A percentile compares a stretch with the other conserved stretches of the same genome.
phyloP scores from a whole-genome alignment of 2,329 filamentous ascomycete species.

The Aspergillus quadrilineatus region DNA sequence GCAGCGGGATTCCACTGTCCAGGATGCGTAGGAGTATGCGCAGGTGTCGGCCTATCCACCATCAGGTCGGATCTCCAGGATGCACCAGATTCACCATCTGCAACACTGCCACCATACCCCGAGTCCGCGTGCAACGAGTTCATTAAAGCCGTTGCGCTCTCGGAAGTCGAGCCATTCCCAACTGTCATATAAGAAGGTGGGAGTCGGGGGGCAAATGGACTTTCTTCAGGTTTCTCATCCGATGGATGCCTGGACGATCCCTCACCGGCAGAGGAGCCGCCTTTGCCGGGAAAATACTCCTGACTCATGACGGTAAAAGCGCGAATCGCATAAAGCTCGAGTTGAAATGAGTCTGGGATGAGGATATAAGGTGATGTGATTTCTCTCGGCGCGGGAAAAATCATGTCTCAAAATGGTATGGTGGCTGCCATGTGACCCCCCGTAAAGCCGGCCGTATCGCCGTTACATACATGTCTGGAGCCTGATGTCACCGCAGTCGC shows the following conservation, averaged over 20 bases:
- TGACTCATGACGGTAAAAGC: conserved; percentile 40
- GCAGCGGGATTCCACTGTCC: conserved; percentile 51
- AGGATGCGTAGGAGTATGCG: conserved; percentile 52
- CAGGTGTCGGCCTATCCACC: conserved; percentile 58
- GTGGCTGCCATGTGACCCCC: conserved; percentile 17
- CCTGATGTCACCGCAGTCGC: conserved; percentile 25
- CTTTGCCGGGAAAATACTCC: conserved; percentile 39
- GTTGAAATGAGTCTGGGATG: not conserved
- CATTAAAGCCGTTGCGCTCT: conserved; percentile 77
- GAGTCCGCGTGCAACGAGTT: conserved; percentile 83
- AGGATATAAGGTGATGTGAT: conserved; percentile 3
- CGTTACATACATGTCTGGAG: conserved; percentile 2
- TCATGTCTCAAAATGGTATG: conserved; percentile 15
- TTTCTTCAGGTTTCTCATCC: conserved; percentile 26
- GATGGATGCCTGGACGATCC: conserved; percentile 35
- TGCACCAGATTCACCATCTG: conserved; percentile 42
- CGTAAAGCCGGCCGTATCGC: conserved; percentile 12
- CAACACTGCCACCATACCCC: conserved; percentile 73
- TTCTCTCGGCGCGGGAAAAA: conserved; percentile 15
- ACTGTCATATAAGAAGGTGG: conserved; percentile 80
- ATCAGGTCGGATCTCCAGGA: conserved; percentile 58
- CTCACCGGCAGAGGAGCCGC: conserved; percentile 36
- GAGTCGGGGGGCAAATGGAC: conserved; percentile 27
- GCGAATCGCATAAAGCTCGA: conserved; percentile 16
- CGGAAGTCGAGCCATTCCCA: conserved; percentile 75